Base-by-base conservation (phyloP, 805 yeast species). In the Kregervanrija delftensis region DNA sequence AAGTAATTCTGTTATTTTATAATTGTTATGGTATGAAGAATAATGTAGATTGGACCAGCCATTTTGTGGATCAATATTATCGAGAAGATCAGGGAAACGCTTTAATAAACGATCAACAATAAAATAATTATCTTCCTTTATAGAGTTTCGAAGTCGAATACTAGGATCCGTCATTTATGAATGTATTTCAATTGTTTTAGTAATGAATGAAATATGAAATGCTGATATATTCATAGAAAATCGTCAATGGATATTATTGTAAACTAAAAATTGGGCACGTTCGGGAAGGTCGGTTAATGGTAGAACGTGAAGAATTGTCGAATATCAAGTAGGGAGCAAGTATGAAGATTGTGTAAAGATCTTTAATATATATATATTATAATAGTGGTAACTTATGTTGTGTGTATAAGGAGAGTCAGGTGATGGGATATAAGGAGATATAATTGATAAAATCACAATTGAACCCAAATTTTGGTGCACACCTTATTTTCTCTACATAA, bases 21-120 rank as follows among this genome's bases (percentile, higher is more conserved):
- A 82, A 49, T 82, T 73, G 37, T 95, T 93, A 55, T 83, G 66
- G 54, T 59, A 83, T 4, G 91, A 79, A 0, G 95, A 89, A 61
- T 86, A 86, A 60, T 87, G 96, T 39, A 87, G 66, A 34, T 84
- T 81, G 12, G 85, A 72, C 96, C 96, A 87, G 2, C 96, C 96
- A 56, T 81, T 79, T 16, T 58, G 30, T 5, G 88, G 76, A 57
- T 88, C 85, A 17, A 79, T 68, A 57, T 86, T 83, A 48, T 79
- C 81, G 49, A 87, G 60, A 35, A 86, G 68, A 31, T 78, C 81
- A 0, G 95, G 93, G 51, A 72, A 82, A 34, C 88, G 70, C 43
- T 73, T 69, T n/a, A 87, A 61, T 6, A 87, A 66, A 22, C 91
- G 73, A 50, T 74, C 71, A 13, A 81, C 88, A 11, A 83, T 79